These are phyloP conservation scores for Euphorbia pulcherrima DNA, from an alignment of 345 rosid genomes.

Conservation along the genomic window DNA sequence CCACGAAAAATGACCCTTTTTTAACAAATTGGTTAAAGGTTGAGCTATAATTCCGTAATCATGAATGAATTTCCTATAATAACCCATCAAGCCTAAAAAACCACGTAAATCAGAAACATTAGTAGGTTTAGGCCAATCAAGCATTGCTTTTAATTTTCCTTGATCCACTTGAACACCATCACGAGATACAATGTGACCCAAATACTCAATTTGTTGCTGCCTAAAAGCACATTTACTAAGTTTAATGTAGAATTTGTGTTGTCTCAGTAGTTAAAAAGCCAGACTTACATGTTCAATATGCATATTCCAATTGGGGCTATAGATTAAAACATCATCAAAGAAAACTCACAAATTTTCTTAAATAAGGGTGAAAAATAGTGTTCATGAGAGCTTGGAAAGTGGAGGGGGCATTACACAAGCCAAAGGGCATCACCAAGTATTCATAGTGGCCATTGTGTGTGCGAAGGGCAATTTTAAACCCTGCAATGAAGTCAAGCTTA, in stretches of 20 bases:
- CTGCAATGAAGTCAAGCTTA: too few species aligned
- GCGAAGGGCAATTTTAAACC: not conserved
- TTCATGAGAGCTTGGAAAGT: not conserved
- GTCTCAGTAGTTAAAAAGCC: not conserved
- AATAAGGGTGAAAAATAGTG: not conserved
- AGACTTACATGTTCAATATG: not conserved
- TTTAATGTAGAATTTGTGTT: not conserved
- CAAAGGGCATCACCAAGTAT: not conserved
- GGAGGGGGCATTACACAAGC: not conserved
- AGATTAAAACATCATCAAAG: not conserved
- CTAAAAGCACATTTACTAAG: not conserved
- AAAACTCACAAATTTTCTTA: not conserved
- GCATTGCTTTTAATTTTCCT: not conserved
- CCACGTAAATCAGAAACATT: too few species aligned
- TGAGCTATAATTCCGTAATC: too few species aligned
- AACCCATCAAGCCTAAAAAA: too few species aligned
- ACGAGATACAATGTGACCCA: not conserved
- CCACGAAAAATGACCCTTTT: too few species aligned
- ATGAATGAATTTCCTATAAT: too few species aligned
- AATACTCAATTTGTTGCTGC: not conserved
- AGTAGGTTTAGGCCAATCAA: not conserved
- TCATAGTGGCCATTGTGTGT: not conserved
- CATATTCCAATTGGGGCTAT: not conserved
- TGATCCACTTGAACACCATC: not conserved
- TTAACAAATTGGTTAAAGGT: too few species aligned